A percentile compares a stretch with the other conserved stretches of the same genome.
Evolutionary conservation across 1,284 basidiomycete genomes (phyloP).

Genomic region (Ceratobasidium papillatum): DNA sequence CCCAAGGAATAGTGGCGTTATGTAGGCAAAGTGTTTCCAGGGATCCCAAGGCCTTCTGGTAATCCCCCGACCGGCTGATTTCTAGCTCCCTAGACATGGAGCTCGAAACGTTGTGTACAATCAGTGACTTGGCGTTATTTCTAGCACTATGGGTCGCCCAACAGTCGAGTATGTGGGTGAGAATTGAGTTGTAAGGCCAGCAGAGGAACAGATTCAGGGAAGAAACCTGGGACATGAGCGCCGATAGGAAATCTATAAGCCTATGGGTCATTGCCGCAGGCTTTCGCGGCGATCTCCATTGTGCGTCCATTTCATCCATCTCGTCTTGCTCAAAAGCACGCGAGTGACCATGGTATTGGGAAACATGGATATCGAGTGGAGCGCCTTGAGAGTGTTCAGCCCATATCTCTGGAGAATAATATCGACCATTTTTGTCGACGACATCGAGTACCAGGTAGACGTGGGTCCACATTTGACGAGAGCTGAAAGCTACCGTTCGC

Average conservation of each 20-base stretch:
- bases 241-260: neutral
- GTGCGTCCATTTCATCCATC: neutral
- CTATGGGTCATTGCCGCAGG: neutral
- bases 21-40: neutral
- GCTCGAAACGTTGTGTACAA: neutral
- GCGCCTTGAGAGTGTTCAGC: neutral
- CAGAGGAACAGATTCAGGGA: neutral
- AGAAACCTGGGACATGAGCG: neutral
- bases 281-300: neutral
- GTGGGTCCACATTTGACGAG: neutral
- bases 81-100: neutral
- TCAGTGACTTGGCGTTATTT: neutral
- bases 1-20: neutral
- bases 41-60: neutral
- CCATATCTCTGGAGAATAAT: neutral
- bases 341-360: neutral
- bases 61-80: neutral
- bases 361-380: neutral
- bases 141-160: neutral
- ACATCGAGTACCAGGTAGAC: neutral
- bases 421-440: neutral
- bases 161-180: neutral
- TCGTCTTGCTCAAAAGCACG: neutral
- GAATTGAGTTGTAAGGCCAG: neutral
- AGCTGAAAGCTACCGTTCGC: neutral